phyloP scores from a whole-genome alignment of 2,329 filamentous ascomycete species.

The Aschersonia sp. region DNA sequence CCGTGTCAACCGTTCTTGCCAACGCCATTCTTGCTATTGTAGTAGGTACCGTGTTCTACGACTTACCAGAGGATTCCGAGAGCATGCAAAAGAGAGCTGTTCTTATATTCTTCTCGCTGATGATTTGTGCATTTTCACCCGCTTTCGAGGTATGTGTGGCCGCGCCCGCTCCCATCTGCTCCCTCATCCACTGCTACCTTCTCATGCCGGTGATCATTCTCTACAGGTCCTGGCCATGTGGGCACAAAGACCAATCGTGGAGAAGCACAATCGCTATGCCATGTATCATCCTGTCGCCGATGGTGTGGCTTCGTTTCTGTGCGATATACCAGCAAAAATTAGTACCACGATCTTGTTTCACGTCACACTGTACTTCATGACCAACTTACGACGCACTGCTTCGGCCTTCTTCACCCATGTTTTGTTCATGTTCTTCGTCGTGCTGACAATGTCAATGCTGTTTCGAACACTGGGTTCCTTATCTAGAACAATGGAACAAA shows the following conservation, averaged over 20 bases:
- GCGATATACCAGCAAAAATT: slow-evolving; percentile 29
- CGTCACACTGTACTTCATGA: slow-evolving; percentile 30
- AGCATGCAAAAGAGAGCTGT: slow-evolving; percentile 19
- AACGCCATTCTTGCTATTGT: neutral
- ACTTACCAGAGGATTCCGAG: neutral
- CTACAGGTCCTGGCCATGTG: slow-evolving; percentile 23
- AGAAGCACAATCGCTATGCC: slow-evolving; percentile 24
- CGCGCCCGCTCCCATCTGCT: neutral
- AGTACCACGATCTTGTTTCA: slow-evolving; percentile 18
- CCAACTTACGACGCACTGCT: slow-evolving; percentile 20
- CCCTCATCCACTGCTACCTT: slow-evolving; percentile 21
- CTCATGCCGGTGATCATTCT: neutral
- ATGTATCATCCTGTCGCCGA: slow-evolving; percentile 22
- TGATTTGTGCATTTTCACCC: slow-evolving; percentile 24
- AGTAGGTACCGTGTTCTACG: neutral
- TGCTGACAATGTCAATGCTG: slow-evolving; percentile 50
- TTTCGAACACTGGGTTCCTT: slow-evolving; percentile 26
- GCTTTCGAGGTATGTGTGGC: neutral
- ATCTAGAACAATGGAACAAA: neutral
- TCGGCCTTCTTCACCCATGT: slow-evolving; percentile 31
- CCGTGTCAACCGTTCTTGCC: neutral
- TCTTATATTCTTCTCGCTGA: slow-evolving; percentile 35
- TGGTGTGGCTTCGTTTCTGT: slow-evolving; percentile 19
- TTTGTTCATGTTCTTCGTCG: slow-evolving; percentile 32
- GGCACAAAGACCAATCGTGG: slow-evolving; percentile 20